A percentile compares a stretch with the other conserved stretches of the same genome.
Evolutionary conservation across 495 filamentous ascomycete species (phyloP).

Genomic region (Penicillium riverlandense): DNA sequence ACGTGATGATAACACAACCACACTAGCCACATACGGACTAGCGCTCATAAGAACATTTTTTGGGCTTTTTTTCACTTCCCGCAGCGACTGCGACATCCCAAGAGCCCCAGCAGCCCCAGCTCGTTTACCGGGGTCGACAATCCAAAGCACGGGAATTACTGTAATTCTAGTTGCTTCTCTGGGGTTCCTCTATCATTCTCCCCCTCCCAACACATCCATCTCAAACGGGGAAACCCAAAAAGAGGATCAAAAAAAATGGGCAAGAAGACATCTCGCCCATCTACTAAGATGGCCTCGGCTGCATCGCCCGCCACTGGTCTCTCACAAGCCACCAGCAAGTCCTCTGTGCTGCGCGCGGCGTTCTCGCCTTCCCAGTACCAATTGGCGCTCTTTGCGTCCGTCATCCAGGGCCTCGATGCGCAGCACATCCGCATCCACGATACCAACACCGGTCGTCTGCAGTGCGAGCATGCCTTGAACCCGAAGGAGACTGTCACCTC

Average conservation of each 20-base stretch:
- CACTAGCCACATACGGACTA: constrained; percentile 22
- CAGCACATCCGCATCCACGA: constrained; percentile 56
- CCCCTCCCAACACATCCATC: not conserved
- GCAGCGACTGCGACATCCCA: constrained; percentile 25
- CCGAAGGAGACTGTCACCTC: constrained; percentile 46
- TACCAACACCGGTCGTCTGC: constrained; percentile 48
- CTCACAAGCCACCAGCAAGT: constrained; percentile 34
- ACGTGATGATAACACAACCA: no score
- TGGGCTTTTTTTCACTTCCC: constrained; percentile 42
- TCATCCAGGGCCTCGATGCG: constrained; percentile 51
- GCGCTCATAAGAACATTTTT: constrained; percentile 26
- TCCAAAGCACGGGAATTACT: constrained; percentile 7
- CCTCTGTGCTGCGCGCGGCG: constrained; percentile 43
- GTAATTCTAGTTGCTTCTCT: constrained; percentile 3
- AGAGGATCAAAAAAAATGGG: constrained; percentile 34
- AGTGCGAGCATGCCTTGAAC: constrained; percentile 47
- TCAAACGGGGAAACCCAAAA: constrained; percentile 5
- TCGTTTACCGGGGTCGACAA: constrained; percentile 19
- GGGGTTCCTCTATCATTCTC: not conserved
- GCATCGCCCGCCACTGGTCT: constrained; percentile 34
- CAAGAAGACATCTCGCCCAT: constrained; percentile 41
- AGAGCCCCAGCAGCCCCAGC: constrained; percentile 24
- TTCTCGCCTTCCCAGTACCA: constrained; percentile 51
- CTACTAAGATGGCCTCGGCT: constrained; percentile 41
- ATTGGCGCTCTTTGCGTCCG: constrained; percentile 52